Base-by-base conservation (phyloP, 1,139 yeast genomes). In the Yarrowia galli region DNA sequence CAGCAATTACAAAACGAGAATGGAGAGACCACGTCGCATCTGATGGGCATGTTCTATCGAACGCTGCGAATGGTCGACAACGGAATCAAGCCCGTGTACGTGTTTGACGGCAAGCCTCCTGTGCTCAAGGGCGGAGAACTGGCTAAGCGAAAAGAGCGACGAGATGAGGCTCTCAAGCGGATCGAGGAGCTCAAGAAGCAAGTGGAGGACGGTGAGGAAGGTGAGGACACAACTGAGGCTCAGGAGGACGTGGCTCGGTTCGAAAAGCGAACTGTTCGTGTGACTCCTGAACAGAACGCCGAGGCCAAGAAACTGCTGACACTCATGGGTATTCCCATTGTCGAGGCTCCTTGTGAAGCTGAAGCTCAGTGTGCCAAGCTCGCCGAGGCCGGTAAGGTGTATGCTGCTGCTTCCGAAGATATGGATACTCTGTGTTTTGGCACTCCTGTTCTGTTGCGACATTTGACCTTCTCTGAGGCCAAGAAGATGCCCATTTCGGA, bases 361-460 rank as follows among this genome's bases (percentile, higher is more conserved):
- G 99, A 95, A 77, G 97, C 99, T 0, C 98, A 95, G 75, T 95
- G 99, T 81, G 99, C 99, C 0, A 96, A 88, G 72, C 80, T 95
- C 69, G 98, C 98, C 1, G 85, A 87, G 70, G 86, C 87, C 18
- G 98, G 97, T 5, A 80, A 80, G 68, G 98, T 95, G 0, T 95
- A 88, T 76, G 99, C 97, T 15, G 97, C 99, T 2, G 99, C 98
- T 0, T 91, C 97, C 3, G 99, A 95, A 77, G 99, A 95, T 85
- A 95, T 95, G 99, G 99, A 95, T 79, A 96, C 99, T 0, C 79
- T 95, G 69, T 95, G 98, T 75, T 95, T 95, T 77, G 88, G 87
- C 68, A 91, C 98, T 1, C 96, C 97, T 2, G 87, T 81, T 70
- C 80, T 95, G 69, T 81, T 95, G 71, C 85, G 99, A 72, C 97